Conservation (phyloP, 2,329 filamentous ascomycete genomes). For the Graphium sp. region DNA sequence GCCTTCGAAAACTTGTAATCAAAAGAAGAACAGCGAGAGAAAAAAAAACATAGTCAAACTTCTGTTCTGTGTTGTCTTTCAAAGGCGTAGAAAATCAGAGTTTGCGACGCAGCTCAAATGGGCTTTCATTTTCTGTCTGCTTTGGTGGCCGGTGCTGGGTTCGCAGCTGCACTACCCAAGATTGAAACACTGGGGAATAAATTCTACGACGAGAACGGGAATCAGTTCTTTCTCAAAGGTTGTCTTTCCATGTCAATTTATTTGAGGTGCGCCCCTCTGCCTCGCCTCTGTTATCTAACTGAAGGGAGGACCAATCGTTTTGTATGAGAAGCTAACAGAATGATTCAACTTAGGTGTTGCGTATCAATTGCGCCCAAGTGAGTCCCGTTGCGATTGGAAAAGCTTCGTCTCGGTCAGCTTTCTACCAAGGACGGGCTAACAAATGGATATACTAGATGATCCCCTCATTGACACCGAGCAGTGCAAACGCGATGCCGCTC, state of each 20-base stretch:
- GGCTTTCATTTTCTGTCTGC: conserved; percentile 4
- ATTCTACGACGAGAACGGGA: conserved; percentile 67
- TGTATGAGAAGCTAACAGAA: conserved; percentile 1
- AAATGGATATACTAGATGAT: conserved; percentile 30
- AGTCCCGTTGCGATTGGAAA: too few relatives aligned
- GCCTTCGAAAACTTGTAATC: too few relatives aligned
- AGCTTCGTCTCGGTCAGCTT: conserved; percentile 11
- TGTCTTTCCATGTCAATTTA: background rate
- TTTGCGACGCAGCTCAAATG: too few relatives aligned
- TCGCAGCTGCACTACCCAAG: conserved; percentile 21
- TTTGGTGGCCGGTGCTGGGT: background rate
- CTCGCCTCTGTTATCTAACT: background rate
- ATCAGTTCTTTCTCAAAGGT: conserved; percentile 79
- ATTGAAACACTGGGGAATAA: conserved; percentile 54
- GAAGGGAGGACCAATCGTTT: conserved; percentile 5
- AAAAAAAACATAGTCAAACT: too few relatives aligned
- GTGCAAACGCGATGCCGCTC: conserved; percentile 54
- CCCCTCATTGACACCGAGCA: conserved; percentile 62
- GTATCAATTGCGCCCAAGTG: conserved; percentile 41
- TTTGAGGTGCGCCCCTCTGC: too few relatives aligned
- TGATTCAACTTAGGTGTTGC: conserved; percentile 52
- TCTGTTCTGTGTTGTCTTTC: too few relatives aligned
- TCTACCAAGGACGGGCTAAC: conserved; percentile 3
- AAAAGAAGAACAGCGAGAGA: too few relatives aligned
- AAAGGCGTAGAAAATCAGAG: too few relatives aligned